Percentiles rank a stretch among this genome's conserved stretches.
These are phyloP conservation scores for Musa itinerans DNA, from an alignment of 176 grass and related monocot species.

Conservation along the genomic window DNA sequence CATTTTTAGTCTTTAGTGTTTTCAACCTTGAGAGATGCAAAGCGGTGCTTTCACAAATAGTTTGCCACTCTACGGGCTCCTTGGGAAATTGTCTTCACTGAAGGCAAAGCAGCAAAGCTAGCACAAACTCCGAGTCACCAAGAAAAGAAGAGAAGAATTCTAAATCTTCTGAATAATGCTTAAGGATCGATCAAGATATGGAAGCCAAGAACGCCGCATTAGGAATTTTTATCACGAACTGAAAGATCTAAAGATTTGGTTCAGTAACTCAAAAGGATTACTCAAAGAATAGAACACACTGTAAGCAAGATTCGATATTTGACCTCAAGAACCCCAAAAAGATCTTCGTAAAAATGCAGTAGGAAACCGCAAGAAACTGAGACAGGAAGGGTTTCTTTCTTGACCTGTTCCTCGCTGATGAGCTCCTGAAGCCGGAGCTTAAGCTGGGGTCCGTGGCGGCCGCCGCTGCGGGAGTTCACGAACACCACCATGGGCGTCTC, in stretches of 20 bases:
- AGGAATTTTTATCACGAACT: background rate
- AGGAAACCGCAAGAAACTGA: background rate
- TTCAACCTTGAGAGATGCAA: background rate
- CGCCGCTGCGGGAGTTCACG: constrained; percentile 79
- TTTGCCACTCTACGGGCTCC: background rate
- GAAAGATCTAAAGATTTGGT: background rate
- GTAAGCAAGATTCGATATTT: background rate
- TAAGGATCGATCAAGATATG: background rate
- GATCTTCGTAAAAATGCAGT: background rate
- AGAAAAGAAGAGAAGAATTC: background rate
- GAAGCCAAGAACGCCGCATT: background rate
- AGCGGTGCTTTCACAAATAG: background rate
- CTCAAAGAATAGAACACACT: background rate
- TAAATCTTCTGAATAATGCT: background rate
- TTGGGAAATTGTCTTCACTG: background rate
- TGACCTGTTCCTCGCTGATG: constrained; percentile 89
- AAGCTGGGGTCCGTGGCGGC: constrained; percentile 71
- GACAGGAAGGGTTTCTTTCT: background rate
- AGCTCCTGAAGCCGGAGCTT: constrained; percentile 74
- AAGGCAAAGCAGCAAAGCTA: background rate
- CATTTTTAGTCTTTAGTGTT: background rate
- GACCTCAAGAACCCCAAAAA: background rate
- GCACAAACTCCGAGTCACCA: background rate
- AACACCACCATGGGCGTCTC: constrained; percentile 72
- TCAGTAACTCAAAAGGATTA: background rate